A percentile compares a stretch with the other conserved stretches of the same genome.
phyloP scores from a whole-genome alignment of 1,284 basidiomycete genomes.

The Sanguinoderma infundibulare region DNA sequence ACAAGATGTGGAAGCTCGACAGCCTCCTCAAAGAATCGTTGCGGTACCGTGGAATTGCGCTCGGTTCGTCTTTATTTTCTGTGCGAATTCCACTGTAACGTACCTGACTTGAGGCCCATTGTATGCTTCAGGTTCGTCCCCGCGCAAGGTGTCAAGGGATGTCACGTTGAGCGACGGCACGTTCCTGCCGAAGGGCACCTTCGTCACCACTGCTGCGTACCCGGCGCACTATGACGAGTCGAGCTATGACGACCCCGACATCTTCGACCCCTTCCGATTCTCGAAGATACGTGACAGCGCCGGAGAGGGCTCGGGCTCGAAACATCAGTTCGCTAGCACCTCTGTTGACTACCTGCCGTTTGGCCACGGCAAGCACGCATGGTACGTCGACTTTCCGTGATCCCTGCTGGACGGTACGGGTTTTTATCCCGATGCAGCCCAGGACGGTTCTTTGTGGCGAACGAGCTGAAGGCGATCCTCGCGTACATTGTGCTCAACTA shows the following conservation, averaged over 20 bases:
- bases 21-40: slow-evolving; percentile 56
- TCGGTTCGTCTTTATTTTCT: slow-evolving; percentile 15
- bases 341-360: slow-evolving; percentile 30
- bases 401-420: background rate
- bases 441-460: slow-evolving; percentile 50
- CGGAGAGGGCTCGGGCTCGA: slow-evolving; percentile 22
- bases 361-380: slow-evolving; percentile 32
- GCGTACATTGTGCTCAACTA: slow-evolving; percentile 48
- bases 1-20: slow-evolving; percentile 53
- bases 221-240: slow-evolving; percentile 45
- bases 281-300: slow-evolving; percentile 40
- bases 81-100: too few relatives aligned
- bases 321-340: slow-evolving; percentile 39
- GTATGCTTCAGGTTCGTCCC: slow-evolving; percentile 14
- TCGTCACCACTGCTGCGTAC: slow-evolving; percentile 43
- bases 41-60: slow-evolving; percentile 38
- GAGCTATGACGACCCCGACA: slow-evolving; percentile 43
- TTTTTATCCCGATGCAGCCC: slow-evolving; percentile 37
- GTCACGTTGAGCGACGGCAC: slow-evolving; percentile 46
- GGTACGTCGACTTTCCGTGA: slow-evolving; percentile 20
- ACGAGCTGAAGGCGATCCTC: slow-evolving; percentile 49
- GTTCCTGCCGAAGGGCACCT: slow-evolving; percentile 45
- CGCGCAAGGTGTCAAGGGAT: slow-evolving; percentile 36
- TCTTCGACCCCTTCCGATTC: slow-evolving; percentile 52
- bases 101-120: background rate